Percentiles rank a stretch among this genome's conserved stretches.
Evolutionary conservation across 345 rosid species (phyloP).

Genomic region (Combretum micranthum): DNA sequence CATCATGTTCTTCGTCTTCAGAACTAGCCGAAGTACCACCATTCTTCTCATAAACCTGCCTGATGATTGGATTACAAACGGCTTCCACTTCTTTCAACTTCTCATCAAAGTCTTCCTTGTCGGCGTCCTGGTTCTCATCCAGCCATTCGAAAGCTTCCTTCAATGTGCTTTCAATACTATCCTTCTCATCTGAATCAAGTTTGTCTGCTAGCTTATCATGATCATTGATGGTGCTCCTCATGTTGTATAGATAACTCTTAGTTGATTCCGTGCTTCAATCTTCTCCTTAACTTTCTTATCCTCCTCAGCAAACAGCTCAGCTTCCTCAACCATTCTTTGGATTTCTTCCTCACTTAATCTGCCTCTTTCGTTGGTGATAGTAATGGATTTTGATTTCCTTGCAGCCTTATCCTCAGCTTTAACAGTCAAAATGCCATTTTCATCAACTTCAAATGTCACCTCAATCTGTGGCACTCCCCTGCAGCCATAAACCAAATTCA

Average conservation of each 20-base stretch:
- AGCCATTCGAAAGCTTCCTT: conserved; percentile 47
- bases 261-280: conserved; percentile 43
- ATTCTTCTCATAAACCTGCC: conserved; percentile 35
- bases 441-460: conserved; percentile 44
- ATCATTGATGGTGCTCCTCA: conserved; percentile 34
- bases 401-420: conserved; percentile 45
- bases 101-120: conserved; percentile 41
- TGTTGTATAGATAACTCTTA: conserved; percentile 36
- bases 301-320: conserved; percentile 42
- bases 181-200: conserved; percentile 35
- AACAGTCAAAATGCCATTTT: conserved; percentile 35
- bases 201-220: conserved; percentile 30
- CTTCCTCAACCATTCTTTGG: conserved; percentile 45
- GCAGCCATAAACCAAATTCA: conserved; percentile 1
- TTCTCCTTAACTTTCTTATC: conserved; percentile 32
- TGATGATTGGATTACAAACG: conserved; percentile 46
- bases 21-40: conserved; percentile 21
- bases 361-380: conserved; percentile 38
- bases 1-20: conserved; percentile 28
- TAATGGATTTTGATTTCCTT: conserved; percentile 28
- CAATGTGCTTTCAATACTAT: conserved; percentile 30
- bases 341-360: conserved; percentile 44
- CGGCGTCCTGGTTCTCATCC: conserved; percentile 38
- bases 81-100: conserved; percentile 50
- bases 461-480: conserved; percentile 53